Evolutionary conservation across 306 rosid species (phyloP), one percentile per base, ranked within the genome.

Genomic region (Dalbergia cultrata): DNA sequence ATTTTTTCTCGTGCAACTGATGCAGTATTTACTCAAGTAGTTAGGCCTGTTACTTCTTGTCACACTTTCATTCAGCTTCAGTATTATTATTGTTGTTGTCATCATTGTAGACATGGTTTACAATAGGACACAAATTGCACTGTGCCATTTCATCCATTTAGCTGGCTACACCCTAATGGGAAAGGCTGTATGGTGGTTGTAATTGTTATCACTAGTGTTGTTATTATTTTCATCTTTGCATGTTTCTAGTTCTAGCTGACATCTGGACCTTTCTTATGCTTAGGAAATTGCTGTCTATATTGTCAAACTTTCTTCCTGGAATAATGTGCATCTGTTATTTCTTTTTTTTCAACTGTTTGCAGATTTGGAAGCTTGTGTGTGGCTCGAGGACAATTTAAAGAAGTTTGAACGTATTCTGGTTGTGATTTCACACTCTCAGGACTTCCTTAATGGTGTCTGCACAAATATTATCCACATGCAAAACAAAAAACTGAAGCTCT

Each of bases 381-480:
- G 99, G 99, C 88, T 95, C 74, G 99, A 95, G 85, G 99, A 95
- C 83, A 95, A 67, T 56, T 81, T 95, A 88, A 95, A 95, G 88
- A 95, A 88, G 7, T 93, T 95, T 86, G 99, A 93, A 5, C 97
- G 99, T 14, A 95, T 95, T 62, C 85, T 95, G 82, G 99, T 95
- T 14, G 99, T 95, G 77, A 64, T 95, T 67, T 95, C 99, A 34
- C 99, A 95, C 84, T 95, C 99, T 57, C 99, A 95, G 85, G 99
- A 95, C 71, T 95, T 95, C 59, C 89, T 95, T 63, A 95, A 95
- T 68, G 99, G 99, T 70, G 98, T 95, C 14, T 95, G 99, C 90
- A 95, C 99, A 69, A 95, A 90, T 85, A 95, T 95, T 83, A 95
- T 95, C 70, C 99, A 95, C 86, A 95, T 95, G 99, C 98, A 95